Evolutionary conservation across 2,329 filamentous ascomycete species (phyloP).

Genomic region (Fonsecaea monophora): DNA sequence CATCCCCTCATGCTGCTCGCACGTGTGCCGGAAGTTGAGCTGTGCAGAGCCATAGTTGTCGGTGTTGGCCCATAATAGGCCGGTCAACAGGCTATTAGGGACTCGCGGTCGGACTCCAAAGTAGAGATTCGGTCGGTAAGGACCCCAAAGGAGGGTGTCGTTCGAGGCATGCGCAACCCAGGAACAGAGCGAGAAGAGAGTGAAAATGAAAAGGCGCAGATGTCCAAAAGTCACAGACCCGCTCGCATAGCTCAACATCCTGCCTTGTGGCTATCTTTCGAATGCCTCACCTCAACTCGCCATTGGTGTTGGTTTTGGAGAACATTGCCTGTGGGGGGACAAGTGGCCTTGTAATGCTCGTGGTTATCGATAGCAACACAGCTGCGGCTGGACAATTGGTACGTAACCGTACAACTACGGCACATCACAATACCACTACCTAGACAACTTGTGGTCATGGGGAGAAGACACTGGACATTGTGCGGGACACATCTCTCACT

Average conservation of each 20-base stretch:
- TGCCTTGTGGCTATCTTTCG: conserved; percentile 20
- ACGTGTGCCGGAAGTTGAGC: conserved; percentile 78
- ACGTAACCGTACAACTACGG: not conserved
- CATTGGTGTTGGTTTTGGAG: conserved; percentile 4
- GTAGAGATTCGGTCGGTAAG: conserved; percentile 92
- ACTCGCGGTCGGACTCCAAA: conserved; percentile 86
- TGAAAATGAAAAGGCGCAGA: conserved; percentile 4
- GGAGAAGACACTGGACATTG: not conserved
- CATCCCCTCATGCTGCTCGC: conserved; percentile 93
- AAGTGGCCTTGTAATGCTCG: conserved; percentile 15
- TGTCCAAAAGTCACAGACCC: conserved; percentile 5
- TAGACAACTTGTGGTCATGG: too few relatives aligned
- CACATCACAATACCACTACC: not conserved
- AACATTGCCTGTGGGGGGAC: conserved; percentile 8
- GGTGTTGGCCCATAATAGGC: conserved; percentile 86
- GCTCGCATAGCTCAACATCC: conserved; percentile 29
- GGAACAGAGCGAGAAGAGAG: conserved; percentile 24
- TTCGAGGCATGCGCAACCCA: conserved; percentile 57
- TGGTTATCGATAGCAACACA: not conserved
- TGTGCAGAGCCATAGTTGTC: conserved; percentile 66
- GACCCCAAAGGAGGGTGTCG: conserved; percentile 91
- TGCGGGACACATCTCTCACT: not conserved
- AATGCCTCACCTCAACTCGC: conserved; percentile 17
- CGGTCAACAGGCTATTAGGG: conserved; percentile 79
- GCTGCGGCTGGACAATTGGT: not conserved